A percentile compares a stretch with the other conserved stretches of the same genome.
Conservation (phyloP, 2,329 filamentous ascomycete species). For the Huntiella decipiens region DNA sequence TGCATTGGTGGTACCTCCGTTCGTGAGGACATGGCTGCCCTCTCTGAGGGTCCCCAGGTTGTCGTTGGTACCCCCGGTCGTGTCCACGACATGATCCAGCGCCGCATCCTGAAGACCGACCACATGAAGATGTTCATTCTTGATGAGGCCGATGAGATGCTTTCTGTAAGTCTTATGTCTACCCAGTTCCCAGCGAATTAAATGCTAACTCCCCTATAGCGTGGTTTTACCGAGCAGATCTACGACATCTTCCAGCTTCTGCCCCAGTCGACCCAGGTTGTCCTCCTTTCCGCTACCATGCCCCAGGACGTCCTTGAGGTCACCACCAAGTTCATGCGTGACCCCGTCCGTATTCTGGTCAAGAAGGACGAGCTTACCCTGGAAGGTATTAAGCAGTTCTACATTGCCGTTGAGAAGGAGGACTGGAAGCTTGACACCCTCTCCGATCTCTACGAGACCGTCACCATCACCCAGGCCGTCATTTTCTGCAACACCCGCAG, state of each 20-base stretch:
- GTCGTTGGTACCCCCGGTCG: slow-evolving; percentile 95
- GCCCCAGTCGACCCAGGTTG: slow-evolving; percentile 93
- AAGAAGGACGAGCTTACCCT: slow-evolving; percentile 99
- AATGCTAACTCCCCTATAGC: slow-evolving; percentile 30
- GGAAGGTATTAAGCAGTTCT: slow-evolving; percentile 99
- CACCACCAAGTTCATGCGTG: slow-evolving; percentile 99
- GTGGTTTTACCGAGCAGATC: slow-evolving; percentile 99
- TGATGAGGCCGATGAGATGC: slow-evolving; percentile 98
- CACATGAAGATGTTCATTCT: slow-evolving; percentile 99
- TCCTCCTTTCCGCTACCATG: slow-evolving; percentile 95
- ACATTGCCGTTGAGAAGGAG: slow-evolving; percentile 99
- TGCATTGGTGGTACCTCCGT: slow-evolving; percentile 98
- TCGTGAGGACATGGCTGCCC: slow-evolving; percentile 95
- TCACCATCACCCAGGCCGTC: slow-evolving; percentile 98
- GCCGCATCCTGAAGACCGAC: slow-evolving; percentile 90
- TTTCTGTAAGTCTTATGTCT: slow-evolving; percentile 44
- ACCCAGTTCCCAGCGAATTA: slow-evolving; percentile 12
- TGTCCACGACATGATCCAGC: slow-evolving; percentile 99
- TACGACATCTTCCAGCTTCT: slow-evolving; percentile 99
- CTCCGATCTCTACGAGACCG: slow-evolving; percentile 95
- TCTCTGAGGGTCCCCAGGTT: slow-evolving; percentile 88
- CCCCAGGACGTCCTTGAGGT: slow-evolving; percentile 98
- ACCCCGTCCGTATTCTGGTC: slow-evolving; percentile 95
- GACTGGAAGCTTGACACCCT: slow-evolving; percentile 99
- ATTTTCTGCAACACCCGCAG: slow-evolving; percentile 99